Conservation (phyloP, 1,284 basidiomycete species). For the Ganoderma resinaceum region DNA sequence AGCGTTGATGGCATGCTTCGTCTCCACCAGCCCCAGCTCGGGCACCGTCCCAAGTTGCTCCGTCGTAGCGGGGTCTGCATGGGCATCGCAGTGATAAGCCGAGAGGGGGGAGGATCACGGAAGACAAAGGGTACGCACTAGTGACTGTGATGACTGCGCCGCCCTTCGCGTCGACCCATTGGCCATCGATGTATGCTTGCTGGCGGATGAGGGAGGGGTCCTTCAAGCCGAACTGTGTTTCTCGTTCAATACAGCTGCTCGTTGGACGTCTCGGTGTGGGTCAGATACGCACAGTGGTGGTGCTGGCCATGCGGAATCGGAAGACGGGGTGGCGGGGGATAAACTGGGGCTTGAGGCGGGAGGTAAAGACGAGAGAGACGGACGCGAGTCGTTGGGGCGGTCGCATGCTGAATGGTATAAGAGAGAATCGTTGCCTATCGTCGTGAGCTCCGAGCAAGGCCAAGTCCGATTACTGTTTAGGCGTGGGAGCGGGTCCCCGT, state of each 20-base stretch:
- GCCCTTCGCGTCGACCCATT: slow-evolving; percentile 82
- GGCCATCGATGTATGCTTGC: slow-evolving; percentile 81
- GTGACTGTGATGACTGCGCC: slow-evolving; percentile 77
- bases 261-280: too few species aligned
- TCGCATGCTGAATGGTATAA: slow-evolving; percentile 12
- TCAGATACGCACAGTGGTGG: slow-evolving; percentile 23
- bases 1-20: slow-evolving; percentile 80
- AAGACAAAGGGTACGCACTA: slow-evolving; percentile 56
- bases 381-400: slow-evolving; percentile 4
- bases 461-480: too few species aligned
- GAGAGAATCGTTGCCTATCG: background rate
- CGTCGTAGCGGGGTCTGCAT: slow-evolving; percentile 82
- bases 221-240: slow-evolving; percentile 71
- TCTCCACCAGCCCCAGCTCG: slow-evolving; percentile 87
- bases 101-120: slow-evolving; percentile 5
- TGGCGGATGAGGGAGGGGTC: slow-evolving; percentile 79
- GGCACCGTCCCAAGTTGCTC: slow-evolving; percentile 84
- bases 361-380: slow-evolving; percentile 16
- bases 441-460: background rate
- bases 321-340: slow-evolving; percentile 25
- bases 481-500: background rate
- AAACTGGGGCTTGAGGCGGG: slow-evolving; percentile 17
- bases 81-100: background rate
- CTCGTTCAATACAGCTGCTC: background rate
- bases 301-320: slow-evolving; percentile 39